phyloP scores from a whole-genome alignment of 2,329 filamentous ascomycete species.

The Tolypocladium album region DNA sequence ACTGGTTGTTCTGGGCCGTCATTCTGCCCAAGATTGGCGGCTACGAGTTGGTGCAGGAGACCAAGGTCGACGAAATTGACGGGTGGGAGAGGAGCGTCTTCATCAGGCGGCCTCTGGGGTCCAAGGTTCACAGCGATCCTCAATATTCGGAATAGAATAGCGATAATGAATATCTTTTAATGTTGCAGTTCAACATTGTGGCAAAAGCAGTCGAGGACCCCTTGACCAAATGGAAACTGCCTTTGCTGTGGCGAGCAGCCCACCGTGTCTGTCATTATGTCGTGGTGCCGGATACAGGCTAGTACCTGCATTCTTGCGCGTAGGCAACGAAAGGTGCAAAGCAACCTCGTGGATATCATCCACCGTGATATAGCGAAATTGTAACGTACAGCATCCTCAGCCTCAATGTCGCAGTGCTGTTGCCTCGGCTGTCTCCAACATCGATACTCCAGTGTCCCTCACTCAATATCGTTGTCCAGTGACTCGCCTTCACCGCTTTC shows the following conservation, averaged over 20 bases:
- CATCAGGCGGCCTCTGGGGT: slow-evolving; percentile 24
- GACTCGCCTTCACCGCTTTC: neutral
- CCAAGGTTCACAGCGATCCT: neutral
- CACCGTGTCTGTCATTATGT: too few relatives aligned
- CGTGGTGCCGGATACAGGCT: too few relatives aligned
- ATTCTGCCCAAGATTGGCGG: slow-evolving; percentile 38
- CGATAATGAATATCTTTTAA: neutral
- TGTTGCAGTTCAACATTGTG: neutral
- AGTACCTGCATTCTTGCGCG: too few relatives aligned
- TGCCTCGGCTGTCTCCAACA: too few relatives aligned
- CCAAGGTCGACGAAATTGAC: slow-evolving; percentile 43
- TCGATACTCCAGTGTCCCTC: neutral
- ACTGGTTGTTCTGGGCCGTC: slow-evolving; percentile 45
- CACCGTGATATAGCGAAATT: neutral
- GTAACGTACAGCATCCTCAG: too few relatives aligned
- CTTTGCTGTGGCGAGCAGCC: too few relatives aligned
- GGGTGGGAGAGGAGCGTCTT: slow-evolving; percentile 53
- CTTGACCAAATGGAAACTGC: too few relatives aligned
- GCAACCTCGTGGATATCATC: too few relatives aligned
- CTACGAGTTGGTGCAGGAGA: slow-evolving; percentile 47
- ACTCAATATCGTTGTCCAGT: neutral
- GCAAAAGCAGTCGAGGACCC: neutral
- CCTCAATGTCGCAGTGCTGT: too few relatives aligned
- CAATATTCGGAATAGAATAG: neutral
- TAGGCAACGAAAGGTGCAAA: too few relatives aligned